Conservation (phyloP, 75 land plant genomes). For the Picea sitchensis region DNA sequence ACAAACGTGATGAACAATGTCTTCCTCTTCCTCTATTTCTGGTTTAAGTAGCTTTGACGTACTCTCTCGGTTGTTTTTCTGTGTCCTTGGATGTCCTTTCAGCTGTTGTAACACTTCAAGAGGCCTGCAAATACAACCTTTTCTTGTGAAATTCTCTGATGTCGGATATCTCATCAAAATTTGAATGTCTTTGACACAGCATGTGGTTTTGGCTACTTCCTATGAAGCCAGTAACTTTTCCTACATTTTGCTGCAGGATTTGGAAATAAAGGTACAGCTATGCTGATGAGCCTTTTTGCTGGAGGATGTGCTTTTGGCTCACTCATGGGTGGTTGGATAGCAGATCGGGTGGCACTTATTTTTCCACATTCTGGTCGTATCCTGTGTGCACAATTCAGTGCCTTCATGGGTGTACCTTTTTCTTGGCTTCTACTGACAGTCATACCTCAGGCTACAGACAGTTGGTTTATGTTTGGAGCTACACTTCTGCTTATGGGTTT, state of each 20-base stretch:
- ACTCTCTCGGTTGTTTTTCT: background rate
- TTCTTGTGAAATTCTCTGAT: background rate
- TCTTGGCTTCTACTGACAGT: conserved; percentile 68
- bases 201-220: too few species aligned
- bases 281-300: conserved; percentile 74
- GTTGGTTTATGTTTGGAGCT: conserved; percentile 48
- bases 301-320: conserved; percentile 85
- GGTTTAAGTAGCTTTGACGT: background rate
- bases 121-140: background rate
- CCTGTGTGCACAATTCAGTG: conserved; percentile 95
- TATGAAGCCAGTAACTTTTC: background rate
- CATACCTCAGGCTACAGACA: conserved; percentile 63
- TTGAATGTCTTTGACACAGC: too few species aligned
- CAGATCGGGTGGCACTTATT: conserved; percentile 57
- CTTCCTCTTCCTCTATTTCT: background rate
- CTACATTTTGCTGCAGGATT: conserved; percentile 47
- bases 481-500: conserved; percentile 89
- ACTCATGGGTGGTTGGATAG: conserved; percentile 83
- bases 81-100: background rate
- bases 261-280: conserved; percentile 76
- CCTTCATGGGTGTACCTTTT: conserved; percentile 96
- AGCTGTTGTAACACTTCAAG: background rate
- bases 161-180: background rate
- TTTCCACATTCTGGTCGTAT: conserved; percentile 84
- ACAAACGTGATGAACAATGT: background rate